Evolutionary conservation across 805 yeast species (phyloP).

Genomic region (Metschnikowia kofuensis): DNA sequence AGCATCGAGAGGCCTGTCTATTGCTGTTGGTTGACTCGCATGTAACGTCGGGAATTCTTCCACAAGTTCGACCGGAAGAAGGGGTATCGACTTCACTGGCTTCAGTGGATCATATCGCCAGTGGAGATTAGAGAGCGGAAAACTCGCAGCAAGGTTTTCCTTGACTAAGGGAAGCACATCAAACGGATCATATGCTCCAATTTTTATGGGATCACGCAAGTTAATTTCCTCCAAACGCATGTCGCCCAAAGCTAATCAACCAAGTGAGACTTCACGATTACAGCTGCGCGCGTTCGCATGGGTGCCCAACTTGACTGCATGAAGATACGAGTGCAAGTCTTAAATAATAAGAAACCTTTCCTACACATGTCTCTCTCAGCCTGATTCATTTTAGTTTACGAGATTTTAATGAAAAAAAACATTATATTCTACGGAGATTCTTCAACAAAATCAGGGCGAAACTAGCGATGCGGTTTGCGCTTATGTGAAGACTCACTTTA

Average conservation of each 20-base stretch:
- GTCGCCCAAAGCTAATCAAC: background rate
- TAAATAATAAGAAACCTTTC: too few species aligned
- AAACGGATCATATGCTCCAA: constrained; percentile 78
- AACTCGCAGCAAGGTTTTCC: constrained; percentile 40
- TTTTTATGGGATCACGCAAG: constrained; percentile 20
- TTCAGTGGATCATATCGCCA: constrained; percentile 55
- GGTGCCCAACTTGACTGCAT: background rate
- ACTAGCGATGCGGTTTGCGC: too few species aligned
- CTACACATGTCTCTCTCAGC: too few species aligned
- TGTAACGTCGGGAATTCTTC: constrained; percentile 52
- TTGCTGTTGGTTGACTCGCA: constrained; percentile 25
- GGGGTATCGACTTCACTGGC: constrained; percentile 62
- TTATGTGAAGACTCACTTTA: too few species aligned
- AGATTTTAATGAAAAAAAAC: too few species aligned
- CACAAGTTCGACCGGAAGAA: constrained; percentile 48
- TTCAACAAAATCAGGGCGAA: too few species aligned
- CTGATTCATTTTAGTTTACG: too few species aligned
- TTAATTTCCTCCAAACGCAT: constrained; percentile 16
- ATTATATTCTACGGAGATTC: too few species aligned
- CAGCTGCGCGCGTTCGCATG: constrained; percentile 12
- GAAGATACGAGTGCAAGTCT: too few species aligned
- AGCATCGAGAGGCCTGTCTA: constrained; percentile 8
- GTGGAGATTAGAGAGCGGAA: constrained; percentile 64
- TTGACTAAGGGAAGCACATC: constrained; percentile 48
- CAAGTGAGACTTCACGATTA: background rate